Percentiles rank a stretch among this genome's conserved stretches.
Evolutionary conservation across 805 yeast genomes (phyloP).

Genomic region (Limtongozyma cylindracea): DNA sequence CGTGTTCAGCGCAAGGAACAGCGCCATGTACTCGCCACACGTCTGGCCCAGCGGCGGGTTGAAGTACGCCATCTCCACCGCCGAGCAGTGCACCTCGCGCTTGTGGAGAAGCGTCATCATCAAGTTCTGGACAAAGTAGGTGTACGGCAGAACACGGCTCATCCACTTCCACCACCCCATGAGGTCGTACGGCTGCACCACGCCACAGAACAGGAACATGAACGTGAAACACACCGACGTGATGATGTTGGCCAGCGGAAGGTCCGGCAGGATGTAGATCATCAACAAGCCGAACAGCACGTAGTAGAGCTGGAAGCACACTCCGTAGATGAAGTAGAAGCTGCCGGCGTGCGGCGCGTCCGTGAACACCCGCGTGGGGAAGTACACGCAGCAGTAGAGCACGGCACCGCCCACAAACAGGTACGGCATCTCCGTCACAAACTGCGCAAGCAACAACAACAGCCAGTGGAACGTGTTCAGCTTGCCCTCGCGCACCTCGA

Average conservation of each 20-base stretch:
- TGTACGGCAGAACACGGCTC: slow-evolving; percentile 19
- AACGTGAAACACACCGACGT: slow-evolving; percentile 29
- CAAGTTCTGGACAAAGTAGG: slow-evolving; percentile 27
- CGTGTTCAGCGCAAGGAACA: slow-evolving; percentile 1
- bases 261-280: slow-evolving; percentile 34
- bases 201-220: slow-evolving; percentile 26
- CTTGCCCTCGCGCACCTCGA: slow-evolving; percentile 44
- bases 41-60: slow-evolving; percentile 15
- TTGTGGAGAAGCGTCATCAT: slow-evolving; percentile 17
- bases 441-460: slow-evolving; percentile 24
- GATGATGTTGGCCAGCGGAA: slow-evolving; percentile 40
- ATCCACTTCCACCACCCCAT: slow-evolving; percentile 22
- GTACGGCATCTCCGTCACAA: slow-evolving; percentile 35
- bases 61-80: slow-evolving; percentile 19
- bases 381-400: slow-evolving; percentile 14
- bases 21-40: slow-evolving; percentile 2
- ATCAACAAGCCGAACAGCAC: slow-evolving; percentile 20
- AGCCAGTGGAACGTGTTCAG: slow-evolving; percentile 60
- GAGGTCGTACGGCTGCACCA: slow-evolving; percentile 18
- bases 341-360: slow-evolving; percentile 7
- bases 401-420: slow-evolving; percentile 7
- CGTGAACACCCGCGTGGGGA: slow-evolving; percentile 7
- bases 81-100: slow-evolving; percentile 18
- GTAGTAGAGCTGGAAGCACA: slow-evolving; percentile 16
- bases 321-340: slow-evolving; percentile 18